Conservation (phyloP, 108 stramenopile genomes). For the Asterionellopsis glacialis region DNA sequence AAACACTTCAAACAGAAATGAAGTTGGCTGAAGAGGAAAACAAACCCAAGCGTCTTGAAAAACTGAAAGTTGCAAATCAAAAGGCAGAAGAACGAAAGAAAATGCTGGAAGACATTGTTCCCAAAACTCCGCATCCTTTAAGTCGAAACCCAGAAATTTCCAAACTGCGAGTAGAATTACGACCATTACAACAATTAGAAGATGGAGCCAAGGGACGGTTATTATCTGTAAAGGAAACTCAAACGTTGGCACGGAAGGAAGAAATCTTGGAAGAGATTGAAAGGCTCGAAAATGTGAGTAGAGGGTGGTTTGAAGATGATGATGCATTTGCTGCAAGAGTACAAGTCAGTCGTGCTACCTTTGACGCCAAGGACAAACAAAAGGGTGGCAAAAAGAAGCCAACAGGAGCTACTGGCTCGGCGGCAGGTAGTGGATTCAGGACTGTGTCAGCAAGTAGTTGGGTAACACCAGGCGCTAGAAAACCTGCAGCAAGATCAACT, state of each 20-base stretch:
- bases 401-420: conserved; percentile 20
- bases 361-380: conserved; percentile 11
- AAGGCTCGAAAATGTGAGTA: conserved; percentile 48
- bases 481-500: conserved; percentile 13
- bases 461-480: conserved; percentile 31
- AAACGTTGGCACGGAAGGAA: conserved; percentile 59
- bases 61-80: conserved; percentile 24
- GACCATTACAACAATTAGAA: conserved; percentile 57
- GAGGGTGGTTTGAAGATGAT: conserved; percentile 84
- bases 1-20: conserved; percentile 44
- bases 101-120: conserved; percentile 29
- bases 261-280: conserved; percentile 69
- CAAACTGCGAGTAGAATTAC: conserved; percentile 50
- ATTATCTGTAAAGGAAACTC: conserved; percentile 67
- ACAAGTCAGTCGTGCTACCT: conserved; percentile 32
- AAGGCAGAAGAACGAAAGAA: conserved; percentile 58
- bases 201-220: conserved; percentile 59
- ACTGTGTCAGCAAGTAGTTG: conserved; percentile 17
- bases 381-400: conserved; percentile 16
- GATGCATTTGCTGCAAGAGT: conserved; percentile 59
- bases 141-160: conserved; percentile 57
- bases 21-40: conserved; percentile 42
- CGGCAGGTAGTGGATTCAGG: conserved; percentile 10
- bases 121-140: conserved; percentile 45
- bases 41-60: conserved; percentile 56